Percentiles rank a stretch among this genome's conserved stretches.
phyloP scores from a whole-genome alignment of 1,284 basidiomycete genomes.

The Pseudozyma sp. region DNA sequence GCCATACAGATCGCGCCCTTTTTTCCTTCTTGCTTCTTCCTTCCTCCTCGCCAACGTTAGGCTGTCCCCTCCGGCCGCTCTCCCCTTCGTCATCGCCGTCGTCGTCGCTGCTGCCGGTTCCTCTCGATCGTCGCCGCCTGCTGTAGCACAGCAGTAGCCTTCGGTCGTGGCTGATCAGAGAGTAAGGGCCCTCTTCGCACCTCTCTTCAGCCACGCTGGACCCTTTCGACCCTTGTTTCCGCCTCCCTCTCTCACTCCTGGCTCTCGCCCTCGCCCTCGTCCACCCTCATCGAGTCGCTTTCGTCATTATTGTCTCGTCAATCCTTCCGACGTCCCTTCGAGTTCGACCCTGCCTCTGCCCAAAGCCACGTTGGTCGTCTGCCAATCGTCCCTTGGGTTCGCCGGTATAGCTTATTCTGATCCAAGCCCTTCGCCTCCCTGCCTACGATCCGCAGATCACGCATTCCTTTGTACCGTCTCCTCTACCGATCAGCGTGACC shows the following conservation, averaged over 20 bases:
- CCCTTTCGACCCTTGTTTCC: slow-evolving; percentile 13
- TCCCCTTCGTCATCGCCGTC: background rate
- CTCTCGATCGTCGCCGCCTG: background rate
- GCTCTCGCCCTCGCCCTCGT: slow-evolving; percentile 1
- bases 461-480: too few relatives aligned
- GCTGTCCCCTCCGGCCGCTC: background rate
- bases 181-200: background rate
- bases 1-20: slow-evolving; percentile 1
- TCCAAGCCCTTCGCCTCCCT: background rate
- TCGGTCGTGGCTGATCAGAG: slow-evolving; percentile 21
- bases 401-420: slow-evolving; percentile 8
- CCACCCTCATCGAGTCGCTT: slow-evolving; percentile 10
- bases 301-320: slow-evolving; percentile 31
- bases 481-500: slow-evolving; percentile 9
- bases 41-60: background rate
- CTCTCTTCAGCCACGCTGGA: slow-evolving; percentile 36
- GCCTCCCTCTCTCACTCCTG: slow-evolving; percentile 1
- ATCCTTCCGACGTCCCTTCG: background rate
- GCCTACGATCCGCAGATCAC: too few relatives aligned
- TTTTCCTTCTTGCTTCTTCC: background rate
- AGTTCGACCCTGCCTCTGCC: background rate
- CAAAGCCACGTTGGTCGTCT: background rate
- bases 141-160: background rate
- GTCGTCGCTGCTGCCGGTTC: slow-evolving; percentile 5
- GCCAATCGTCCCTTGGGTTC: background rate